Evolutionary conservation across 176 grass and related monocot genomes (phyloP).

Genomic region (Paspalum notatum): DNA sequence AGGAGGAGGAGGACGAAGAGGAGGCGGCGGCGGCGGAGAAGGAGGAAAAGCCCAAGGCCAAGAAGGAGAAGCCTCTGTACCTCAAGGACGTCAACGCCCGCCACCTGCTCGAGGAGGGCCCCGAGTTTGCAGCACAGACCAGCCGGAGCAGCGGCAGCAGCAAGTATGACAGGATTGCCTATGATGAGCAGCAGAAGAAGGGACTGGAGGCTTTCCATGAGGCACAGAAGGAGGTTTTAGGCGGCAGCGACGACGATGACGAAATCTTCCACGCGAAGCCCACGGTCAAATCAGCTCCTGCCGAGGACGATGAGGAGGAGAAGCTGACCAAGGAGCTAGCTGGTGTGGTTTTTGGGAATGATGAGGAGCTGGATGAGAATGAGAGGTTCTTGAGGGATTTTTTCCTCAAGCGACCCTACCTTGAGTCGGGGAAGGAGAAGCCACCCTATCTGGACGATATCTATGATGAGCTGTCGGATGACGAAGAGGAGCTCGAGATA

Average conservation of each 20-base stretch:
- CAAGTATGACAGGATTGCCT: conserved; percentile 57
- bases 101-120: conserved; percentile 80
- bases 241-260: conserved; percentile 28
- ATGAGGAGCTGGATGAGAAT: conserved; percentile 66
- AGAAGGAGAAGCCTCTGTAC: conserved; percentile 79
- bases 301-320: conserved; percentile 54
- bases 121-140: conserved; percentile 60
- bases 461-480: conserved; percentile 59
- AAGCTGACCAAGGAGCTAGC: conserved; percentile 57
- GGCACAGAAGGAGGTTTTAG: conserved; percentile 66
- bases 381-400: conserved; percentile 89
- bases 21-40: too few relatives aligned
- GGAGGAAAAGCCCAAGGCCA: conserved; percentile 41
- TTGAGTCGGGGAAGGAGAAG: conserved; percentile 32
- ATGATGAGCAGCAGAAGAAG: conserved; percentile 75
- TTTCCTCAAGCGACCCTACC: conserved; percentile 68
- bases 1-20: conserved; percentile 44
- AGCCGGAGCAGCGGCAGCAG: conserved; percentile 53
- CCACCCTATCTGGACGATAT: conserved; percentile 46
- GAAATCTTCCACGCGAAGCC: conserved; percentile 64
- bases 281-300: background rate
- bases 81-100: conserved; percentile 90
- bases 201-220: conserved; percentile 70
- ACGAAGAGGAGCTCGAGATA: conserved; percentile 62
- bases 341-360: conserved; percentile 65